Base-by-base conservation (phyloP, 2,329 filamentous ascomycete genomes). In the Xylariales sp. region DNA sequence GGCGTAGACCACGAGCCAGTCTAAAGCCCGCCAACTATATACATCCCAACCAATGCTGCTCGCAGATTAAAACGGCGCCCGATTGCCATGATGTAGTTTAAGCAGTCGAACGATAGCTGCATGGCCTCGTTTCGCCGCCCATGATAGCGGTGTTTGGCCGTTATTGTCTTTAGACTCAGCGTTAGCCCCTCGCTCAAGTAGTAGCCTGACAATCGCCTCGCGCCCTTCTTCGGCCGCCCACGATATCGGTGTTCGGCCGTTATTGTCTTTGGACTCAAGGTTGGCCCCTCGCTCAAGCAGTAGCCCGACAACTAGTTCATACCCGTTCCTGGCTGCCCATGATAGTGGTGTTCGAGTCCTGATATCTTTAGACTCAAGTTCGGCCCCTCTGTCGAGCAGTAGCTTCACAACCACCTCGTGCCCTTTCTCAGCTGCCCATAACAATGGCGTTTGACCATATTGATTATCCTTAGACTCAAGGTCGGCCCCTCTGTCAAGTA, bases 361-460 rank as follows among this genome's bases (percentile, higher is more conserved):
- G 5, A 0, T 2, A 55, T 56, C 57, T 30, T 18, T 32, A 39
- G 6, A 6, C 45, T 55, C 57, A 3, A 50, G 0, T 6, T 61
- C 12, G 2, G 49, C 50, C 10, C 43, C 57, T 8, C 43, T 12
- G 5, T 61, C 34, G 16, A 65, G 18, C 5, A 65, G 16, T n/a
- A 65, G n/a, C 8, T 41, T 36, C 16, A 64, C 28, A 14, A 54
- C 14, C 0, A 1, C 41, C 3, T 16, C 10, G 2, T 54, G 46
- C 0, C 12, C n/a, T 0, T 28, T 23, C 5, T 14, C 10, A 30
- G 57, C 32, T 18, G 62, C 55, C 55, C n/a, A 55, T n/a, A 5
- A 23, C 2, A 65, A 16, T n/a, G 57, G 50, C 5, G 56, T 56
- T 0, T 4, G 6, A 9, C 52, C 28, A 5, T 16, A 4, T 5